Base-by-base conservation (phyloP, 176 grass and related monocot genomes). In the Musa troglodytarum region DNA sequence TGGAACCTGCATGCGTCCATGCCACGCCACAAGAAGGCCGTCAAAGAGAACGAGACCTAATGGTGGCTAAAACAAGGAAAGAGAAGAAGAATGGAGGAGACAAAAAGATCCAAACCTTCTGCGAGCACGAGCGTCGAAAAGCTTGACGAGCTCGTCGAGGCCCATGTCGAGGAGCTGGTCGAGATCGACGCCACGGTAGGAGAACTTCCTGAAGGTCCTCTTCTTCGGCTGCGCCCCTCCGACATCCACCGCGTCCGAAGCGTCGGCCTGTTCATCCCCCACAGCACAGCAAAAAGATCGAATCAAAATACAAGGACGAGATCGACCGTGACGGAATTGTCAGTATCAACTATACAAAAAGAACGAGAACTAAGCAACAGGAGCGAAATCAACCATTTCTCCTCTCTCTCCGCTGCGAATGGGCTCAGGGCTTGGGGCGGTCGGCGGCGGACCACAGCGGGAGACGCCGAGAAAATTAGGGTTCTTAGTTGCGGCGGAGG, bases 171-270 rank as follows among this genome's bases (percentile, higher is more conserved):
- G 72, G 53, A 74, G 72, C 53, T 74, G 72, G 24, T 74, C 72
- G 53, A 74, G 72, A 50, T 74, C 72, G 53, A 74, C 72, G 8
- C 72, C 72, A 9, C 72, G 72, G 72, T 57, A 74, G 53, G 72
- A 74, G 53, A 74, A 74, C 72, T 74, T 74, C 72, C 72, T 74
- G 20, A 74, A 74, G 23, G 72, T 74, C 53, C 72, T 74, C 72
- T 74, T 74, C 72, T 74, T 74, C 53, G 72, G 72, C 3, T 72
- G 70, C 53, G 72, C 72, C 15, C 53, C 72, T 55, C 72, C 72
- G 22, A 74, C 53, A 17, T 74, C 72, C 14, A 58, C 53, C 24
- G 53, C 72, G 16, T 58, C 51, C 2, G 72, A 74, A 74, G 9
- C 53, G 57, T 74, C 72, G 15, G 53, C 72, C 72, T 74, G 53